Conservation (phyloP, 2,329 filamentous ascomycete genomes). For the Ceratocystis papillata region DNA sequence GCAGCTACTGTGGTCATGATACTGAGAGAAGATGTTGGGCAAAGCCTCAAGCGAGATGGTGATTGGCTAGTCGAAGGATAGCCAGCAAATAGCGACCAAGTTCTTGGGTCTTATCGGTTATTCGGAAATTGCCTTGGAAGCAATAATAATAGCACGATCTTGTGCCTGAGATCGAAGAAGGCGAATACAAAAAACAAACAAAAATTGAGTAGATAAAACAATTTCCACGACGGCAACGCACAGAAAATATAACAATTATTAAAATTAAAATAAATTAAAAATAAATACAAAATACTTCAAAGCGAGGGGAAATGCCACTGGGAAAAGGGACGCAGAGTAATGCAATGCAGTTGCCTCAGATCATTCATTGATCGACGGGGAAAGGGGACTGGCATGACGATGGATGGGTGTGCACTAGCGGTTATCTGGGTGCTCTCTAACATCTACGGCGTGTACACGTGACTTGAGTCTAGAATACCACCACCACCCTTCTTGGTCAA, state of each 20-base stretch:
- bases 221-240: background rate
- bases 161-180: too few species aligned
- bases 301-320: conserved; percentile 1
- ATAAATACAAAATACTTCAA: conserved; percentile 3
- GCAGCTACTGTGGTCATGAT: conserved; percentile 1
- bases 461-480: too few species aligned
- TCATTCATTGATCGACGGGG: conserved; percentile 5
- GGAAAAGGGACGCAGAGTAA: conserved; percentile 8
- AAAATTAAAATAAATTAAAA: background rate
- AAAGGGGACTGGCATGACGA: conserved; percentile 5
- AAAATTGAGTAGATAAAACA: background rate
- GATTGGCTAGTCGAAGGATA: background rate
- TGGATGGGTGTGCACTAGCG: background rate
- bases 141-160: background rate
- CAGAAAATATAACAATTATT: background rate
- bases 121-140: background rate
- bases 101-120: background rate
- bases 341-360: conserved; percentile 14
- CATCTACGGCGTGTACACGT: too few species aligned
- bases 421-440: background rate
- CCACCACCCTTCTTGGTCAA: too few species aligned
- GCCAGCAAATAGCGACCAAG: background rate
- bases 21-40: background rate
- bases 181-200: background rate
- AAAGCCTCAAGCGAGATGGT: background rate